Evolutionary conservation across 208 protist species (phyloP), one percentile per base, ranked within the genome.

Genomic region (Wallacemonas sp.): DNA sequence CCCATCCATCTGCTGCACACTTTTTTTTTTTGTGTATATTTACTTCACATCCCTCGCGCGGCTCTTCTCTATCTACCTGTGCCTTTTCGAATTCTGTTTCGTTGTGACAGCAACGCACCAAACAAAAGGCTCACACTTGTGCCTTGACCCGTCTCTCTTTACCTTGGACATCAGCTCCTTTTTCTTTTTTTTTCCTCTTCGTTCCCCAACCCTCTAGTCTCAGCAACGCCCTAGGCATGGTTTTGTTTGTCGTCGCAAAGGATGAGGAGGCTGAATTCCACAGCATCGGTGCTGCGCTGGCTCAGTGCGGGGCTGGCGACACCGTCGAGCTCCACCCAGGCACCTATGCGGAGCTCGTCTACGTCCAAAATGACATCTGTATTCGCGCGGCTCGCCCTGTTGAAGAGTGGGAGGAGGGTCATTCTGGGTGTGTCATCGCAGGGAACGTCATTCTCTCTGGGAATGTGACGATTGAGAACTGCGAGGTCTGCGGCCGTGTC

Each of bases 301-400:
- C 79, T 28, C 54, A 34, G 2, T 78, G 75, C 2, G 34, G 60
- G 6, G 75, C 75, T 28, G 86, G 88, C 34, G 91, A 96, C 42
- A 76, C 64, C 0, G 31, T 96, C 30, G 41, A 55, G 1, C 12
- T 94, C 22, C 79, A 86, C 12, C 65, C 85, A 1, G 91, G 91
- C n/a, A 45, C 87, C 9, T 93, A 93, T 60, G 86, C 94, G 58
- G 86, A 93, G 67, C 68, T 84, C 17, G 51, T 90, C 8, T 79
- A 90, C 34, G 55, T 92, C 3, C 36, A 33, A 11, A 59, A 84
- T 39, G 76, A 87, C 21, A 62, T 96, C 36, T 88, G 80, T 27
- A 59, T 84, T 34, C 60, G 61, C 26, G 53, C 78, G 1, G 62
- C 63, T 1, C 26, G 56, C 11, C 70, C 73, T 9, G 51, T 72